These are phyloP conservation scores for Suhomyces ambrosiae DNA, from an alignment of 1,139 yeast genomes.

Conservation along the genomic window DNA sequence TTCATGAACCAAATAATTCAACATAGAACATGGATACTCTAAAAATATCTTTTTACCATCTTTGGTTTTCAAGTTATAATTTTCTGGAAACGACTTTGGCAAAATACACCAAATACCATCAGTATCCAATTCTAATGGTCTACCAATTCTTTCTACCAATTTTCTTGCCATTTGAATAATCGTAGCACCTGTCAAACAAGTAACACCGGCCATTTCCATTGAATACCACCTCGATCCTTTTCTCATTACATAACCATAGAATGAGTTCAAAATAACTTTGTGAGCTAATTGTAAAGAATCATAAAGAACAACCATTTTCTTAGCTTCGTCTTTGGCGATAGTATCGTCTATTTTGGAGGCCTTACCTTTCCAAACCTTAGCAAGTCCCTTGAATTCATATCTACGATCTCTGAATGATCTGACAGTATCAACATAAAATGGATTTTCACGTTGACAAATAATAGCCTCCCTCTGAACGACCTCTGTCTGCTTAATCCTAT, in stretches of 20 bases:
- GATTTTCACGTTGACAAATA: constrained; percentile 96
- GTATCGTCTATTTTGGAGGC: constrained; percentile 59
- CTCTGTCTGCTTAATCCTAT: constrained; percentile 77
- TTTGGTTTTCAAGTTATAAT: constrained; percentile 66
- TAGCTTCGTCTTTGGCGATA: constrained; percentile 75
- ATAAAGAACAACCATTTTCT: constrained; percentile 89
- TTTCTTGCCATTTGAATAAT: constrained; percentile 96
- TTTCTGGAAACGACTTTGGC: constrained; percentile 92
- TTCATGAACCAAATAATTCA: constrained; percentile 89
- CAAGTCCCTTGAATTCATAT: constrained; percentile 91
- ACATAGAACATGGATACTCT: constrained; percentile 96
- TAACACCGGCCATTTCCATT: constrained; percentile 99
- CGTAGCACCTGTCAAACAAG: constrained; percentile 96
- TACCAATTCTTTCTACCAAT: constrained; percentile 89
- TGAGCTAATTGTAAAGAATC: constrained; percentile 97
- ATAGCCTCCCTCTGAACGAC: constrained; percentile 90
- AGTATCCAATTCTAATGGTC: constrained; percentile 95
- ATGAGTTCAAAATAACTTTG: constrained; percentile 93
- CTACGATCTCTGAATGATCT: constrained; percentile 94
- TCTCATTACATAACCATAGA: constrained; percentile 98
- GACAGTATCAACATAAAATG: constrained; percentile 94
- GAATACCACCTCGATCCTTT: constrained; percentile 99
- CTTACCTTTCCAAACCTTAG: constrained; percentile 93
- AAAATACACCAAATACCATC: constrained; percentile 99
- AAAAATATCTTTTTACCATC: constrained; percentile 77